A percentile compares a stretch with the other conserved stretches of the same genome.
These are phyloP conservation scores for Hypholoma sublateritium DNA, from an alignment of 768 basidiomycete genomes.

Conservation along the genomic window DNA sequence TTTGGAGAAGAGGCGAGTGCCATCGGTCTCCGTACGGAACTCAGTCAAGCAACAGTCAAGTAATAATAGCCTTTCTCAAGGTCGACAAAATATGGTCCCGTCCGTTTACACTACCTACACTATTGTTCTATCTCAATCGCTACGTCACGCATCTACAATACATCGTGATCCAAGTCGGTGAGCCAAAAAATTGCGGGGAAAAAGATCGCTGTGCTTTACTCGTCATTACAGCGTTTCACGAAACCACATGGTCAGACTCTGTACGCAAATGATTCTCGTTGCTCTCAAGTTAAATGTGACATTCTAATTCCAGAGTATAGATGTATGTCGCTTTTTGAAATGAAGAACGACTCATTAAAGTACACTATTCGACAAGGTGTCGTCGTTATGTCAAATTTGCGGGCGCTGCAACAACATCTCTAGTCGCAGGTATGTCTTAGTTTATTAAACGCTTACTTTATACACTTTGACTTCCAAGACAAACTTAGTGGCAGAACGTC, in stretches of 20 bases:
- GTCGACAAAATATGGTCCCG: conserved; percentile 23
- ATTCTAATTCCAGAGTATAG: background rate
- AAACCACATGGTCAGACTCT: conserved; percentile 21
- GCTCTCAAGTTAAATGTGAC: background rate
- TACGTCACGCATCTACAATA: conserved; percentile 24
- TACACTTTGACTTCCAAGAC: background rate
- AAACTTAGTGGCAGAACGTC: conserved; percentile 17
- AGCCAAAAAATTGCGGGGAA: background rate
- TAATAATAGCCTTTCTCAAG: conserved; percentile 1
- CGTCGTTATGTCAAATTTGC: conserved; percentile 22
- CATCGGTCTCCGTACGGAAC: too few relatives aligned
- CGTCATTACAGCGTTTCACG: conserved; percentile 16
- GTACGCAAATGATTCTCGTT: conserved; percentile 8
- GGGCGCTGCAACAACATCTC: conserved; percentile 19
- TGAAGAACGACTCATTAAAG: too few relatives aligned
- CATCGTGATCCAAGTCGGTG: conserved; percentile 23
- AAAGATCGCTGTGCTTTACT: background rate
- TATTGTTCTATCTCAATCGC: conserved; percentile 22
- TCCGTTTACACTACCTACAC: conserved; percentile 18
- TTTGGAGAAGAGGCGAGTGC: conserved; percentile 17
- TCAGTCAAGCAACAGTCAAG: background rate
- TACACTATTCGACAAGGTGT: conserved; percentile 13
- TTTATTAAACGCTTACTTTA: too few relatives aligned
- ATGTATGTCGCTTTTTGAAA: conserved; percentile 11
- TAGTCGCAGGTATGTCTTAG: conserved; percentile 17